Base-by-base conservation (phyloP, 1,139 yeast species). In the Pneumocystis carinii region DNA sequence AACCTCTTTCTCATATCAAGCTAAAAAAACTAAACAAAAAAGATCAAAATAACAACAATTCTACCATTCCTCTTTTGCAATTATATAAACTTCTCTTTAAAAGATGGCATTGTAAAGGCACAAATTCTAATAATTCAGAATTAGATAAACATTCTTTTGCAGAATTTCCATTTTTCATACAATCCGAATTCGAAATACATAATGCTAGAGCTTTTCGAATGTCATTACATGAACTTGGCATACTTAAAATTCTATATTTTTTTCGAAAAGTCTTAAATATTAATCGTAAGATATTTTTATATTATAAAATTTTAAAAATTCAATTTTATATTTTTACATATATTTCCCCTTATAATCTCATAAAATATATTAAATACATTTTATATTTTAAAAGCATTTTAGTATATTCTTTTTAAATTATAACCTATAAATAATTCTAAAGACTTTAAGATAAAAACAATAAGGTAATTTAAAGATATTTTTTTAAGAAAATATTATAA, bases 1-100 rank as follows among this genome's bases (percentile, higher is more conserved):
- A 92, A 87, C 69, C 98, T 81, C 73, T 90, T 90, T 5, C 73
- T 76, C 95, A 89, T 89, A 71, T 90, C 96, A 65, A 87, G 84
- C 71, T 83, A 82, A 48, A 48, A 32, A 48, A 48, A 48, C 32
- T 19, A 8, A 48, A 12, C 14, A 48, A 48, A 48, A 17, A 48
- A 48, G 6, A 3, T 2, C 14, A n/a, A 24, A 48, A 48, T 17
- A 5, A 24, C 4, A 12, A 48, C 1, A 24, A 48, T 48, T 29
- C 14, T 48, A 48, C 55, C 32, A 48, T 48, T 17, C 95, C 95
- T 70, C 83, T 80, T 66, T 69, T 68, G 48, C 53, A 62, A 14
- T 38, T 57, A 59, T 58, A 56, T 32, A 35, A 61, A 37, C 61
- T 39, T 29, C 61, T 62, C 53, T 60, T 59, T 62, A 62, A 37